These are phyloP conservation scores for Colletotrichum acutatum DNA, from an alignment of 2,329 filamentous ascomycete species.

Conservation along the genomic window DNA sequence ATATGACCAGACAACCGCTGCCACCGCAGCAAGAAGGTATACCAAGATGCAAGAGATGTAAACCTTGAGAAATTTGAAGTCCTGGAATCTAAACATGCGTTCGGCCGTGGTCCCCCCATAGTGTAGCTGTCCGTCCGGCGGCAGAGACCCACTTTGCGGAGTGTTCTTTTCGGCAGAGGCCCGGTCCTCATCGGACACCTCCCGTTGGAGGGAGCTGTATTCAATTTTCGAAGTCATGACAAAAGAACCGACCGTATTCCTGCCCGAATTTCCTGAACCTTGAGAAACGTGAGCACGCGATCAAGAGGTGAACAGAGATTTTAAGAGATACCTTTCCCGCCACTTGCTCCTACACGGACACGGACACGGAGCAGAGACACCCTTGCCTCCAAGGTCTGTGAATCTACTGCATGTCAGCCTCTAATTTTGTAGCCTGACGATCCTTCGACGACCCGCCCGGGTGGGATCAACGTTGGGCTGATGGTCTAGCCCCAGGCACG, in stretches of 20 bases:
- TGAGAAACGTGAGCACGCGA: not conserved
- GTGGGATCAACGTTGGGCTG: constrained; percentile 4
- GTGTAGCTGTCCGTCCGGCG: not conserved
- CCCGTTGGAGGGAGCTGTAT: constrained; percentile 16
- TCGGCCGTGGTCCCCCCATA: constrained; percentile 12
- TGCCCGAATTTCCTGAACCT: not conserved
- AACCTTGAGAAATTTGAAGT: constrained; percentile 14
- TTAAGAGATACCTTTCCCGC: not conserved
- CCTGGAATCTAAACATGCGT: constrained; percentile 16
- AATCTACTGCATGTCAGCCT: not conserved
- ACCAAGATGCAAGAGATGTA: constrained; percentile 14
- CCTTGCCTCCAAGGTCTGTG: not conserved
- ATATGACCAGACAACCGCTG: constrained; percentile 10
- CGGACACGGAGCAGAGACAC: constrained; percentile 3
- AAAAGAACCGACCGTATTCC: not conserved
- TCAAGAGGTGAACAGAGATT: not conserved
- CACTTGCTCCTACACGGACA: not conserved
- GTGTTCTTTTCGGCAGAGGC: constrained; percentile 11
- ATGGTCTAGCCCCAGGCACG: not conserved
- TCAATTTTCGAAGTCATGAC: constrained; percentile 10
- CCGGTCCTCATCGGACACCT: constrained; percentile 5
- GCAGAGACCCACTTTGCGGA: not conserved
- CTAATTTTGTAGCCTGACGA: constrained; percentile 11
- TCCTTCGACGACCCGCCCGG: not conserved
- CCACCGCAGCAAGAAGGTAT: constrained; percentile 12